These are phyloP conservation scores for Bothriochloa decipiens DNA, from an alignment of 176 grass and related monocot species.

Conservation along the genomic window DNA sequence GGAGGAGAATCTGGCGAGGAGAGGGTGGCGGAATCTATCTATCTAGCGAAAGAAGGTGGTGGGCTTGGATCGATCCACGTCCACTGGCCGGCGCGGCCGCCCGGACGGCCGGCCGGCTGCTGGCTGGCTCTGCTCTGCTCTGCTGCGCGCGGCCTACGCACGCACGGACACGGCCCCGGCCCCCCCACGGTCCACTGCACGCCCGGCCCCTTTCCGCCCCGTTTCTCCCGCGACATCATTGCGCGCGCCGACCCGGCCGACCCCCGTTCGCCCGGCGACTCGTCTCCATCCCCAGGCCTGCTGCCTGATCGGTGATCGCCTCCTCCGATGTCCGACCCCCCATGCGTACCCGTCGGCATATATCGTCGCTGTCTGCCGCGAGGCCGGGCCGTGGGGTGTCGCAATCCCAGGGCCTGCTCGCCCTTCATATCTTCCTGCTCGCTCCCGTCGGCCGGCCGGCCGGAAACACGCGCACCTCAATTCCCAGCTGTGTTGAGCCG, in stretches of 20 bases:
- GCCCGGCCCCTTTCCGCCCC: constrained; percentile 29
- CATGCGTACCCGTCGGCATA: neutral
- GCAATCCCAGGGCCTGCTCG: too few relatives aligned
- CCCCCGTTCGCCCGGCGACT: neutral
- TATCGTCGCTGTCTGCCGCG: constrained; percentile 37
- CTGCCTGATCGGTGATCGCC: neutral
- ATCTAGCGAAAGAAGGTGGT: constrained; percentile 48
- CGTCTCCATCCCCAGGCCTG: neutral
- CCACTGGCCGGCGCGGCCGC: too few relatives aligned
- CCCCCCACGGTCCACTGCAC: constrained; percentile 17
- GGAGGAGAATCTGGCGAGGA: constrained; percentile 59
- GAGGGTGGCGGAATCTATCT: constrained; percentile 68
- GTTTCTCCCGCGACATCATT: constrained; percentile 56
- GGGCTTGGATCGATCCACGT: constrained; percentile 52
- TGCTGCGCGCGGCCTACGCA: neutral
- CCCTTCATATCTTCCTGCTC: too few relatives aligned
- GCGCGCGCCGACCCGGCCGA: constrained; percentile 37
- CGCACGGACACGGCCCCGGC: constrained; percentile 31
- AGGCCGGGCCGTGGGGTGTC: too few relatives aligned
- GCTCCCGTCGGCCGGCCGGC: neutral
- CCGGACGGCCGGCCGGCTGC: neutral
- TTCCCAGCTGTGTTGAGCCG: neutral
- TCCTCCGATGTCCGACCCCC: too few relatives aligned
- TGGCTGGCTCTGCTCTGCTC: neutral
- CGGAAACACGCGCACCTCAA: neutral